Evolutionary conservation across 768 basidiomycete genomes (phyloP).

Genomic region (Cantharellus cinnabarinus): DNA sequence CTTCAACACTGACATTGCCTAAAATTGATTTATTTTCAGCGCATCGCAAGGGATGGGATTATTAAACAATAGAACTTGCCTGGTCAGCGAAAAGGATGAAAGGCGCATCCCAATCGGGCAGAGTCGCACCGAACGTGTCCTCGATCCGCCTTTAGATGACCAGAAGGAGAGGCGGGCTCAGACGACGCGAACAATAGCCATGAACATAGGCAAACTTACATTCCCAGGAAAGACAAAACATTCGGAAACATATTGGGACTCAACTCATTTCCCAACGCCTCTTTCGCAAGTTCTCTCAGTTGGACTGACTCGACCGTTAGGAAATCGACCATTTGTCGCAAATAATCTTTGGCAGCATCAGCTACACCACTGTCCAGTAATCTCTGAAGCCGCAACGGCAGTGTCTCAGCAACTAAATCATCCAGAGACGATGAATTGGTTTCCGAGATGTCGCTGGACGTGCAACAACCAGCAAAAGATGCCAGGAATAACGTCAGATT

Average conservation of each 20-base stretch:
- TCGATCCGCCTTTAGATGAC: background rate
- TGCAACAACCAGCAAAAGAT: background rate
- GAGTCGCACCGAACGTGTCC: background rate
- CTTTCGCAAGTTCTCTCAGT: constrained; percentile 59
- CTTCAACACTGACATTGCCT: no score
- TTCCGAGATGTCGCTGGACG: background rate
- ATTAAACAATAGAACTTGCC: constrained; percentile 19
- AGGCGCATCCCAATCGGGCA: constrained; percentile 9
- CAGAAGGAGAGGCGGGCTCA: background rate
- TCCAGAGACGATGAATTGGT: background rate
- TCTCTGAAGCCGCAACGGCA: background rate
- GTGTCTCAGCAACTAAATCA: background rate
- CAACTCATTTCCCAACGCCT: constrained; percentile 63
- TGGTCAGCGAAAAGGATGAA: constrained; percentile 45
- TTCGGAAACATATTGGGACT: constrained; percentile 45
- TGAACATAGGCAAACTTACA: constrained; percentile 21
- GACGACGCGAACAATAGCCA: background rate
- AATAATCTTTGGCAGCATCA: constrained; percentile 32
- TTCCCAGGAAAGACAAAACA: constrained; percentile 50
- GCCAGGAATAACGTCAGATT: constrained; percentile 64
- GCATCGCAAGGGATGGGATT: background rate
- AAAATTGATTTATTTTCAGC: no score
- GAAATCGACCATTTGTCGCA: constrained; percentile 46
- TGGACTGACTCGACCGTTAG: constrained; percentile 41
- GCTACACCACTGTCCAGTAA: background rate